Conservation (phyloP, 345 rosid genomes). For the Populus alba region DNA sequence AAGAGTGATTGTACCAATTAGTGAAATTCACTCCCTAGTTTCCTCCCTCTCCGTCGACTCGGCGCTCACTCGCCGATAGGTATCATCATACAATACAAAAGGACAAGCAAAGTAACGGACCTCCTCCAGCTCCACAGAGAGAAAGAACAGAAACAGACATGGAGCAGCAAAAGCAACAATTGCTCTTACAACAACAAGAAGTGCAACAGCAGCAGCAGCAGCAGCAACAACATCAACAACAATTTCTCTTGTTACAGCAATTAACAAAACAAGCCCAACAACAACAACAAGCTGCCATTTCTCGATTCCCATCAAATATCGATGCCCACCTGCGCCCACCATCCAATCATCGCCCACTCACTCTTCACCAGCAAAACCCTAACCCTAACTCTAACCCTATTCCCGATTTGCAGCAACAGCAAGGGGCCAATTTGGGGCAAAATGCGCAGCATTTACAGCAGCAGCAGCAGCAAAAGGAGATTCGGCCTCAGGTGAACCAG, state of each 20-base stretch:
- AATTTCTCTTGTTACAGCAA: slow-evolving; percentile 56
- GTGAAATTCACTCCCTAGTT: background rate
- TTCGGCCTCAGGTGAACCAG: slow-evolving; percentile 58
- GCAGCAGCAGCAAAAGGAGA: slow-evolving; percentile 55
- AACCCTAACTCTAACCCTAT: slow-evolving; percentile 14
- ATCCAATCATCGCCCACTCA: slow-evolving; percentile 46
- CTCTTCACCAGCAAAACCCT: slow-evolving; percentile 39
- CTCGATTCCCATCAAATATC: slow-evolving; percentile 92
- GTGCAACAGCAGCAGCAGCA: slow-evolving; percentile 41
- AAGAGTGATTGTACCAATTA: too few relatives aligned
- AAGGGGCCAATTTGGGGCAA: slow-evolving; percentile 30
- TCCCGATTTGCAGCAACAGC: slow-evolving; percentile 35
- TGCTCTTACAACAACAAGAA: slow-evolving; percentile 12
- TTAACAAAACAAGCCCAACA: slow-evolving; percentile 47
- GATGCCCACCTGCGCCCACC: slow-evolving; percentile 74
- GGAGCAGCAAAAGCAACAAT: slow-evolving; percentile 30
- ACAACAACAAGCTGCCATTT: slow-evolving; percentile 65
- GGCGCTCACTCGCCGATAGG: too few relatives aligned
- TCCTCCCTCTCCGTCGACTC: background rate
- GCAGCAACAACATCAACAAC: slow-evolving; percentile 53
- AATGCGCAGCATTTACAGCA: slow-evolving; percentile 22
- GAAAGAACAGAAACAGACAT: background rate
- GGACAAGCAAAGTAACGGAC: background rate
- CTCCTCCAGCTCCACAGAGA: background rate
- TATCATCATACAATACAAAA: too few relatives aligned